A percentile compares a stretch with the other conserved stretches of the same genome.
These are phyloP conservation scores for Yamadazyma diddensiae DNA, from an alignment of 1,139 yeast genomes.

Conservation along the genomic window DNA sequence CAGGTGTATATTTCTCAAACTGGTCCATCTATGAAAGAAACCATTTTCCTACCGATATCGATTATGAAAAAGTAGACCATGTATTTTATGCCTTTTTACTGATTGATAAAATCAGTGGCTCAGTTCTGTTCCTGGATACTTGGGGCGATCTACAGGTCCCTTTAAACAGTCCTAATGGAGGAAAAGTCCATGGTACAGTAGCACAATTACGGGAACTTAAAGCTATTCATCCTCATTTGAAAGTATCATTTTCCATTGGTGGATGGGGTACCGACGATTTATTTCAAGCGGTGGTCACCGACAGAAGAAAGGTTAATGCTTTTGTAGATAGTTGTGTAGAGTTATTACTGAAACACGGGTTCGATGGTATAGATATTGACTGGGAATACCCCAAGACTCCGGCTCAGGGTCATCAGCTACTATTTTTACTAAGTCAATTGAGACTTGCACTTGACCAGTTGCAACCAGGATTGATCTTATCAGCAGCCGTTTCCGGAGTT, in stretches of 20 bases:
- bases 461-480: slow-evolving; percentile 35
- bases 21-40: slow-evolving; percentile 75
- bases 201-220: slow-evolving; percentile 57
- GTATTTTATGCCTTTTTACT: slow-evolving; percentile 75
- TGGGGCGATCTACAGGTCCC: slow-evolving; percentile 64
- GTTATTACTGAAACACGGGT: slow-evolving; percentile 52
- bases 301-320: slow-evolving; percentile 29
- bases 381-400: slow-evolving; percentile 80
- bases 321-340: slow-evolving; percentile 54
- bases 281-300: slow-evolving; percentile 47
- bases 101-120: slow-evolving; percentile 54
- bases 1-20: slow-evolving; percentile 39
- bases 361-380: slow-evolving; percentile 91
- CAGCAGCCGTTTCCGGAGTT: slow-evolving; percentile 79
- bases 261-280: slow-evolving; percentile 73
- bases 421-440: slow-evolving; percentile 42
- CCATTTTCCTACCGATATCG: slow-evolving; percentile 68
- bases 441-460: slow-evolving; percentile 36
- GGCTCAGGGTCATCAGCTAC: slow-evolving; percentile 45
- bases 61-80: slow-evolving; percentile 56
- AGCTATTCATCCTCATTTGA: slow-evolving; percentile 45
- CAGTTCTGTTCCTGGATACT: slow-evolving; percentile 52
- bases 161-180: slow-evolving; percentile 12
- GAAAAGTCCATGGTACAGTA: slow-evolving; percentile 43
- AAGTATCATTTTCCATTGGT: slow-evolving; percentile 74